Percentiles rank a stretch among this genome's conserved stretches.
Conservation (phyloP, 495 filamentous ascomycete species). For the Aspergillus campestris region DNA sequence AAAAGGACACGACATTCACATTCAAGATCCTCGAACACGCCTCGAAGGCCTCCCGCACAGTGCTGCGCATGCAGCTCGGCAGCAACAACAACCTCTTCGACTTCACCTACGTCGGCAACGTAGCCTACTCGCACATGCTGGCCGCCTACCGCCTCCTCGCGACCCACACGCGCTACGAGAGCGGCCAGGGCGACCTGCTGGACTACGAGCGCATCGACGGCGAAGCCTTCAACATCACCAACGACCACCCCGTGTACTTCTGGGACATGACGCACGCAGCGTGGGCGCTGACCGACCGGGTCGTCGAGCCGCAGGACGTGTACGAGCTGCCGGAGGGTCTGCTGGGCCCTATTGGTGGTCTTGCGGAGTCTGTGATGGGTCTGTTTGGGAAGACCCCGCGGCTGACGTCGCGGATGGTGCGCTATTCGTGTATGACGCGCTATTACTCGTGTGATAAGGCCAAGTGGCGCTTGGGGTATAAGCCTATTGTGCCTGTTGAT, state of each 20-base stretch:
- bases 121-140: constrained; percentile 41
- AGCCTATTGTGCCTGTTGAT: constrained; percentile 61
- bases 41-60: constrained; percentile 40
- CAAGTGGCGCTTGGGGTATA: constrained; percentile 65
- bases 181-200: constrained; percentile 48
- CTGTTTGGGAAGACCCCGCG: constrained; percentile 65
- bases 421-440: constrained; percentile 71
- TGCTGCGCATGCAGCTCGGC: constrained; percentile 77
- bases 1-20: constrained; percentile 72
- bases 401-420: constrained; percentile 64
- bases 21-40: constrained; percentile 43
- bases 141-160: constrained; percentile 62
- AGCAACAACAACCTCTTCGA: constrained; percentile 71
- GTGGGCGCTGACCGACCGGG: constrained; percentile 65
- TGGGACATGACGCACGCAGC: constrained; percentile 83
- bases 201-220: constrained; percentile 80
- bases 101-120: constrained; percentile 49
- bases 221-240: constrained; percentile 93
- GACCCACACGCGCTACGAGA: constrained; percentile 41
- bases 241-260: constrained; percentile 86
- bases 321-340: constrained; percentile 59
- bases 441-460: constrained; percentile 87
- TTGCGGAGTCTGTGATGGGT: constrained; percentile 61
- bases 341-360: constrained; percentile 53
- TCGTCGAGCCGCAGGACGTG: constrained; percentile 55